These are phyloP conservation scores for Colletotrichum abscissum DNA, from an alignment of 2,329 filamentous ascomycete genomes.

Conservation along the genomic window DNA sequence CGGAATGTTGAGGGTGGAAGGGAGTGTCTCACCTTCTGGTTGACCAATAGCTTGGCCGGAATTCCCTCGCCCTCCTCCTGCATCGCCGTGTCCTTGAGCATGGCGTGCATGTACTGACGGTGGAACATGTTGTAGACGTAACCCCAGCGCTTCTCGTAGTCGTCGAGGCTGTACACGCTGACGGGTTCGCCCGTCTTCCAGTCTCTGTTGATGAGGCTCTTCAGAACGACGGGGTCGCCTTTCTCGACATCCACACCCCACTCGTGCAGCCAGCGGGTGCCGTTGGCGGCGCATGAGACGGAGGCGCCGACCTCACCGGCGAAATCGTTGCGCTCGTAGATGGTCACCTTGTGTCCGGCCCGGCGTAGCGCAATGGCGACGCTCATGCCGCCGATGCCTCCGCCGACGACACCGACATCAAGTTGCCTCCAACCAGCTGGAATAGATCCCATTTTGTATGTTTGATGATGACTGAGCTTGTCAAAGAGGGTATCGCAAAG, in stretches of 20 bases:
- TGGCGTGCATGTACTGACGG: slow-evolving; percentile 74
- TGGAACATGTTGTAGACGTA: slow-evolving; percentile 78
- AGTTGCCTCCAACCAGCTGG: slow-evolving; percentile 55
- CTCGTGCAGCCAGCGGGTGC: slow-evolving; percentile 75
- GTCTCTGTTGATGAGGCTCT: slow-evolving; percentile 75
- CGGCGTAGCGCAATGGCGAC: slow-evolving; percentile 59
- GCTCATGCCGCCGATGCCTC: slow-evolving; percentile 60
- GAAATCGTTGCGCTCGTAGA: slow-evolving; percentile 75
- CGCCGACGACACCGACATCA: slow-evolving; percentile 56
- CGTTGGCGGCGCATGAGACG: slow-evolving; percentile 76
- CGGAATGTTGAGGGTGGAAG: not conserved
- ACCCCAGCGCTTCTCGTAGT: slow-evolving; percentile 75
- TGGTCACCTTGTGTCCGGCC: slow-evolving; percentile 61
- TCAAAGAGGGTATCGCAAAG: not conserved
- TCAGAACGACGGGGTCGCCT: slow-evolving; percentile 73
- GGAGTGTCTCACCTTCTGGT: slow-evolving; percentile 58
- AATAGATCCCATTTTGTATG: slow-evolving; percentile 21
- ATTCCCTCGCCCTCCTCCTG: slow-evolving; percentile 62
- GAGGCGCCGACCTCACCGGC: slow-evolving; percentile 76
- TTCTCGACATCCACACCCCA: slow-evolving; percentile 74
- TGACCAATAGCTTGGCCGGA: slow-evolving; percentile 65
- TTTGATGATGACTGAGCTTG: not conserved
- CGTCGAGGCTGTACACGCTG: slow-evolving; percentile 71
- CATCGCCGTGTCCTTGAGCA: slow-evolving; percentile 71
- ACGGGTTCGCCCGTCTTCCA: slow-evolving; percentile 76